Conservation (phyloP, 2,329 filamentous ascomycete genomes). For the Fusarium sp. region DNA sequence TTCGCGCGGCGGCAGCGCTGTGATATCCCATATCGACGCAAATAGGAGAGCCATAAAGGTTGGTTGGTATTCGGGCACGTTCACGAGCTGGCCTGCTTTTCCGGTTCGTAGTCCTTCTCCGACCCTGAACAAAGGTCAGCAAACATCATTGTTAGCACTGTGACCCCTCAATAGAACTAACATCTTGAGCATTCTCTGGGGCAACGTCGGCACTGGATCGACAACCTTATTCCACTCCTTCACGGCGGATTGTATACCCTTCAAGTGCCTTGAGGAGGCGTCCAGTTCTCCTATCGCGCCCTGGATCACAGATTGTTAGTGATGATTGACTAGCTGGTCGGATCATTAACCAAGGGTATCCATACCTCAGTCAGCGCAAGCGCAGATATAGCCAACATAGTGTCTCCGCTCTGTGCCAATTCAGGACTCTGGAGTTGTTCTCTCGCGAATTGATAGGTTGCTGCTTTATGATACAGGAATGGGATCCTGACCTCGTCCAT, state of each 20-base stretch:
- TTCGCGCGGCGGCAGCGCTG: conserved; percentile 46
- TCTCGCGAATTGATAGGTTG: conserved; percentile 57
- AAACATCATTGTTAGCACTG: background rate
- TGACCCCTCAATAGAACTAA: conserved; percentile 6
- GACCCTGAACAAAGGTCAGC: conserved; percentile 47
- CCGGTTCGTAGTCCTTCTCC: conserved; percentile 52
- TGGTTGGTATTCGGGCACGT: conserved; percentile 54
- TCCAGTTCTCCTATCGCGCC: conserved; percentile 55
- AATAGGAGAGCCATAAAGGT: conserved; percentile 56
- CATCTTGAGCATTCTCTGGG: conserved; percentile 53
- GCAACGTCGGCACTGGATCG: conserved; percentile 43
- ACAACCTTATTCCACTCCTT: conserved; percentile 31
- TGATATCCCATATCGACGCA: conserved; percentile 54
- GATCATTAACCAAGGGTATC: background rate
- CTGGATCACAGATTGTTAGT: conserved; percentile 39
- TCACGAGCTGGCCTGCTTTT: conserved; percentile 51
- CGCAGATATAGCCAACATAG: conserved; percentile 55
- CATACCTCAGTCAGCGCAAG: conserved; percentile 56
- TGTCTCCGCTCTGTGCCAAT: conserved; percentile 51
- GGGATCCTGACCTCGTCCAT: conserved; percentile 56
- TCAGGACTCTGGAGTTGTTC: conserved; percentile 52
- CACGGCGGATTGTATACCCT: conserved; percentile 48
- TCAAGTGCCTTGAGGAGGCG: conserved; percentile 54
- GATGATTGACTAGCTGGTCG: background rate
- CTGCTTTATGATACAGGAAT: conserved; percentile 57